phyloP scores from a whole-genome alignment of 2,329 filamentous ascomycete species.

The Pseudogymnoascus sp. region DNA sequence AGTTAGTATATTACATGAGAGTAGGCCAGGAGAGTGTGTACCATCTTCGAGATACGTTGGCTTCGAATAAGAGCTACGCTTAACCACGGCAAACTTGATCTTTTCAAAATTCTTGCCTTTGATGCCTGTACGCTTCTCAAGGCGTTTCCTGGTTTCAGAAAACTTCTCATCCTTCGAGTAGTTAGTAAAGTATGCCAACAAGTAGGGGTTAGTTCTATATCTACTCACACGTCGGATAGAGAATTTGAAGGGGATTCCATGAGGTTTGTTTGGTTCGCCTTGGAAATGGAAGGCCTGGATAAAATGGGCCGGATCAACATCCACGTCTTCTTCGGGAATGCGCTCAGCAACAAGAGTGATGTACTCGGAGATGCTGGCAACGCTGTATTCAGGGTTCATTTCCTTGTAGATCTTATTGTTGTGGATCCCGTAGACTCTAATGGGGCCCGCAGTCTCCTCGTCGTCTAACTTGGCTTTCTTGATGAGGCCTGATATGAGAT shows the following conservation, averaged over 20 bases:
- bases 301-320: slow-evolving; percentile 48
- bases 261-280: slow-evolving; percentile 72
- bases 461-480: slow-evolving; percentile 75
- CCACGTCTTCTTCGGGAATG: slow-evolving; percentile 64
- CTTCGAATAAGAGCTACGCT: slow-evolving; percentile 63
- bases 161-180: slow-evolving; percentile 66
- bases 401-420: slow-evolving; percentile 78
- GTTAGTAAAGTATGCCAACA: background rate
- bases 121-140: slow-evolving; percentile 85
- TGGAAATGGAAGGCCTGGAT: slow-evolving; percentile 90
- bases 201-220: background rate
- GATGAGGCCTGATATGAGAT: slow-evolving; percentile 67
- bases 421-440: slow-evolving; percentile 78
- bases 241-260: slow-evolving; percentile 89
- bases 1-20: slow-evolving; percentile 13
- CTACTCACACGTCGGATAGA: slow-evolving; percentile 65
- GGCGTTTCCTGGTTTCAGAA: slow-evolving; percentile 84
- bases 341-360: slow-evolving; percentile 73
- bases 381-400: slow-evolving; percentile 59
- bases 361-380: slow-evolving; percentile 82
- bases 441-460: slow-evolving; percentile 59
- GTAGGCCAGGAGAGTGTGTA: slow-evolving; percentile 38
- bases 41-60: slow-evolving; percentile 82
- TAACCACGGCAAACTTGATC: slow-evolving; percentile 86
- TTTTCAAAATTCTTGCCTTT: slow-evolving; percentile 98